Percentiles rank a stretch among this genome's conserved stretches.
These are phyloP conservation scores for Tillandsia fasciculata DNA, from an alignment of 176 grass and related monocot genomes.

Conservation along the genomic window DNA sequence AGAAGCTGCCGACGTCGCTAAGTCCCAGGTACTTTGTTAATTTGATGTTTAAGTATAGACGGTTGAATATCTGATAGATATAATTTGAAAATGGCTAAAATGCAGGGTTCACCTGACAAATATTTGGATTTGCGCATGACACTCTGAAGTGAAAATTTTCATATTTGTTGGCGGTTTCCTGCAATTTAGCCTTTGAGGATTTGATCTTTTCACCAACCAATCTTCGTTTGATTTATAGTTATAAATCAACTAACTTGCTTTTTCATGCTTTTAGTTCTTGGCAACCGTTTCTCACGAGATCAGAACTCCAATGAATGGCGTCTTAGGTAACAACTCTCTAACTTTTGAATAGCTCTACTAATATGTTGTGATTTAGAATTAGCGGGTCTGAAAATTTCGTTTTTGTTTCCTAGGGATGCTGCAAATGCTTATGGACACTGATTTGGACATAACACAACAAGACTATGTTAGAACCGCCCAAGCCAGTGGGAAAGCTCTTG, in stretches of 20 bases:
- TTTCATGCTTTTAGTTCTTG: constrained; percentile 61
- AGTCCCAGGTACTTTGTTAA: constrained; percentile 57
- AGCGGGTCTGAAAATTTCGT: neutral
- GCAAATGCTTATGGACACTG: constrained; percentile 99
- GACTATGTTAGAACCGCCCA: constrained; percentile 98
- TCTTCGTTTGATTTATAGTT: neutral
- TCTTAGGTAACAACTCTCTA: constrained; percentile 53
- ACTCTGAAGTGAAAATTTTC: neutral
- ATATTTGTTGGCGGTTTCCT: neutral
- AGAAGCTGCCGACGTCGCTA: constrained; percentile 84
- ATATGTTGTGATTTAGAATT: neutral
- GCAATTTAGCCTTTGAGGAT: too few relatives aligned
- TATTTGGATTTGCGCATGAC: too few relatives aligned
- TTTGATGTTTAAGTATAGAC: neutral
- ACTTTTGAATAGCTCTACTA: constrained; percentile 4
- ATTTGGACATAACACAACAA: constrained; percentile 82
- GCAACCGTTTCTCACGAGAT: constrained; percentile 99
- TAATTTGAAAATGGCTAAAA: neutral
- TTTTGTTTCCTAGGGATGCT: constrained; percentile 59
- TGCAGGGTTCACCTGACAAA: too few relatives aligned
- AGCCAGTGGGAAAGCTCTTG: constrained; percentile 87
- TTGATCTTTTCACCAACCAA: neutral
- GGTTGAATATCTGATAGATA: neutral
- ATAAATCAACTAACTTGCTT: neutral
- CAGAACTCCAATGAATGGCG: constrained; percentile 99